Percentiles rank a stretch among this genome's conserved stretches.
Evolutionary conservation across 129 eudicot genomes (phyloP).

Genomic region (Calendula officinalis): DNA sequence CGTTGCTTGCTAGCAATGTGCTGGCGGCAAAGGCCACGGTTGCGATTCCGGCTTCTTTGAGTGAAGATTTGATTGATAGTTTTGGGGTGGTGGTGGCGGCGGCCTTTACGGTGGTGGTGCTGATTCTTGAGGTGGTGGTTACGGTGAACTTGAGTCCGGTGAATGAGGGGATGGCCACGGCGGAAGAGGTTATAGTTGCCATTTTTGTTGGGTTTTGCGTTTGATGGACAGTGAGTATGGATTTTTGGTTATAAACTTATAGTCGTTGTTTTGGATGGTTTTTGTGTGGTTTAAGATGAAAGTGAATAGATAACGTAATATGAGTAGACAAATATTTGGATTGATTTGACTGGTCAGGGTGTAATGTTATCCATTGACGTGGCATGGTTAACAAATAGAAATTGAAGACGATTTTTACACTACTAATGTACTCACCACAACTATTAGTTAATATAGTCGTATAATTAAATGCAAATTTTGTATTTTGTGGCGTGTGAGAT

Average conservation of each 20-base stretch:
- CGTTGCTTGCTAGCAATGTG: conserved; percentile 63
- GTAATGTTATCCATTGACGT: conserved; percentile 3
- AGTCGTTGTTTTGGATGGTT: neutral
- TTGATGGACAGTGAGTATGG: neutral
- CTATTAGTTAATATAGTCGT: no score
- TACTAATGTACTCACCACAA: no score
- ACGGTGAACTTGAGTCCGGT: conserved; percentile 31
- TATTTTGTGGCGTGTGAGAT: no score
- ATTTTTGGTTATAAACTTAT: neutral
- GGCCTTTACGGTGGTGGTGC: conserved; percentile 19
- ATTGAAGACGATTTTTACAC: no score
- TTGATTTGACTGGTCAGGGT: neutral
- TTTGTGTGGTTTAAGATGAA: neutral
- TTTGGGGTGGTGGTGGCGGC: conserved; percentile 29
- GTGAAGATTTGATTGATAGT: conserved; percentile 50
- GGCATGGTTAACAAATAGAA: neutral
- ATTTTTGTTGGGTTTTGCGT: conserved; percentile 23
- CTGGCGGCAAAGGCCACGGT: conserved; percentile 59
- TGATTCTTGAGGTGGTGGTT: conserved; percentile 10
- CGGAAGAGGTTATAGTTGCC: conserved; percentile 62
- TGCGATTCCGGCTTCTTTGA: conserved; percentile 51
- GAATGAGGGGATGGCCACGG: conserved; percentile 63
- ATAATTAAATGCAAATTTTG: no score
- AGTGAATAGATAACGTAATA: neutral
- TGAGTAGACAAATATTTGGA: conserved; percentile 9